phyloP scores from a whole-genome alignment of 768 basidiomycete genomes.

The Cyclocybe aegerita region DNA sequence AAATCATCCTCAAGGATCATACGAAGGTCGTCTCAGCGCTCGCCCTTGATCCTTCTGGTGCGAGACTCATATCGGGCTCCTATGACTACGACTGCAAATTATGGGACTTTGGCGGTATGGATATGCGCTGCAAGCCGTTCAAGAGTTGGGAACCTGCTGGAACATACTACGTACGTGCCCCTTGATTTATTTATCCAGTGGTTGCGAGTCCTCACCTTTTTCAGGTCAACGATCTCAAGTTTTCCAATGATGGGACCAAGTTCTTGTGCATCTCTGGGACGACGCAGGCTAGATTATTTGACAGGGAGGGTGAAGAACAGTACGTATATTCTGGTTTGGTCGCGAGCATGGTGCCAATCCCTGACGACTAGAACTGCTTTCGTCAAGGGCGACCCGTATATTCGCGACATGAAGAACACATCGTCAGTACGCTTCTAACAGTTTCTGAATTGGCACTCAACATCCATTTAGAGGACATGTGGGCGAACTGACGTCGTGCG shows the following conservation, averaged over 20 bases:
- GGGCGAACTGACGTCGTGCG: slow-evolving; percentile 83
- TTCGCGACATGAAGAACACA: slow-evolving; percentile 99
- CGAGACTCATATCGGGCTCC: slow-evolving; percentile 86
- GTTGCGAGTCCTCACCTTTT: background rate
- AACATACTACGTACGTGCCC: slow-evolving; percentile 76
- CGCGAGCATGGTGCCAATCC: slow-evolving; percentile 42
- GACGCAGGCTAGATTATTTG: slow-evolving; percentile 83
- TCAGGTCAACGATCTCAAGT: slow-evolving; percentile 90
- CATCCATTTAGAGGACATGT: slow-evolving; percentile 78
- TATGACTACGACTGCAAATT: slow-evolving; percentile 98
- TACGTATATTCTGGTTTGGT: slow-evolving; percentile 41
- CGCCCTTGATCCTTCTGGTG: slow-evolving; percentile 91
- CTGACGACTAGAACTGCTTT: slow-evolving; percentile 65
- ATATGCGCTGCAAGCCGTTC: slow-evolving; percentile 86
- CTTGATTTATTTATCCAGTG: slow-evolving; percentile 7
- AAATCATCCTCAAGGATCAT: slow-evolving; percentile 92
- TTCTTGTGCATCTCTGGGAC: slow-evolving; percentile 90
- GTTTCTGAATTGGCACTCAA: no score
- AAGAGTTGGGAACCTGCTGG: slow-evolving; percentile 95
- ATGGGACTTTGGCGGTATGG: slow-evolving; percentile 99
- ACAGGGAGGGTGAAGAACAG: slow-evolving; percentile 92
- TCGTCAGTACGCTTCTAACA: slow-evolving; percentile 52
- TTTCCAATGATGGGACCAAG: slow-evolving; percentile 81
- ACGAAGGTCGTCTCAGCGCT: slow-evolving; percentile 94
- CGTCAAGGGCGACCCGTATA: slow-evolving; percentile 96